Evolutionary conservation across 2,329 filamentous ascomycete genomes (phyloP), one percentile per base, ranked within the genome.

Genomic region (Nemania bipapillata): DNA sequence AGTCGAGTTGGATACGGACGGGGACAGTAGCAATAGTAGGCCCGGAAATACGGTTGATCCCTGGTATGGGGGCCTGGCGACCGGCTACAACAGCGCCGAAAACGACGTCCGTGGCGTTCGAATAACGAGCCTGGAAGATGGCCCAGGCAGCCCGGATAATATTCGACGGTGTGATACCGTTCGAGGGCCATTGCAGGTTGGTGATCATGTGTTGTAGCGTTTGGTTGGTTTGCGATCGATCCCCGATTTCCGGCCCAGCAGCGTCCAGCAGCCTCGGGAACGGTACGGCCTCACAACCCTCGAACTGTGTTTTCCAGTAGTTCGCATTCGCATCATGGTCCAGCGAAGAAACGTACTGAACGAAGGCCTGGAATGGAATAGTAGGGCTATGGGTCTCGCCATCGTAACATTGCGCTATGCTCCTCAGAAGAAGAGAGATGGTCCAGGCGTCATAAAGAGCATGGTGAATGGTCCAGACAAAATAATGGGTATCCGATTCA

Each of bases 61-160:
- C 69, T 2, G 63, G 45, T 8, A 75, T 62, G 3, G 69, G 32
- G 1, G 70, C 69, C 15, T 69, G 66, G 35, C 82, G 78, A 12
- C 83, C 82, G 1, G 80, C 80, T 12, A 82, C 74, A 0, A 80
- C 82, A 68, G 80, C 79, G 2, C 82, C 82, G 60, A 84, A 83
- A 7, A 81, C 71, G 22, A 82, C 78, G 57, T 83, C 81, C 7
- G 74, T 60, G 17, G 77, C 74, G 6, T 77, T 77, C 47, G 80
- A 77, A 55, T 81, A 81, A 4, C 78, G 68, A 1, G 78, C 76
- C 1, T 78, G 74, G 0, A 82, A 74, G 6, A 83, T 66, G 4
- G 80, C 80, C 81, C 81, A 83, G 0, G 81, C 80, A 28, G 78
- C 78, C 42, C 80, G 77, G 37, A 84, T 78, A 26, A 80, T 74